Evolutionary conservation across 2,329 filamentous ascomycete genomes (phyloP).

Genomic region (Talaromyces sp.): DNA sequence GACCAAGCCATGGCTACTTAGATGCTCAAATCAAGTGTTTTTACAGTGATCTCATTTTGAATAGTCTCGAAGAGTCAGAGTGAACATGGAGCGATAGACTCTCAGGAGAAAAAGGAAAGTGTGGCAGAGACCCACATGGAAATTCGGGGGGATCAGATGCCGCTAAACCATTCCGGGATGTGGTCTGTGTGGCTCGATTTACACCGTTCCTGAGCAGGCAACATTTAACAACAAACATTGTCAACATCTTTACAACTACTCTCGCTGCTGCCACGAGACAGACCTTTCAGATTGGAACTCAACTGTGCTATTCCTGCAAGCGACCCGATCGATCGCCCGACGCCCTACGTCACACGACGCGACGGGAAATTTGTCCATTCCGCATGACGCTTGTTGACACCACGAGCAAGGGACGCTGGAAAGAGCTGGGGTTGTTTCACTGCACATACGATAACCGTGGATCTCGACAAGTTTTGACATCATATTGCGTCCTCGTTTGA

Average conservation of each 20-base stretch:
- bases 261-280: neutral
- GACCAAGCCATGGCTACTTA: too few relatives aligned
- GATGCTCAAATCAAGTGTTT: too few relatives aligned
- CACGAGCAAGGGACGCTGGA: neutral
- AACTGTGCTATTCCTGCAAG: neutral
- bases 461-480: neutral
- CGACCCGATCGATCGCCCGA: neutral
- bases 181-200: constrained; percentile 10
- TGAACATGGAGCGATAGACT: too few relatives aligned
- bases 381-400: constrained; percentile 14
- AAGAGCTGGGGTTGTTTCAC: neutral
- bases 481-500: neutral
- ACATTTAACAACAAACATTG: neutral
- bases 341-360: neutral
- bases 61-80: too few relatives aligned
- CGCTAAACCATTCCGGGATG: constrained; percentile 4
- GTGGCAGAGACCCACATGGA: constrained; percentile 6
- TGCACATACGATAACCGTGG: neutral
- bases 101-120: neutral
- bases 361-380: constrained; percentile 11
- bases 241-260: neutral
- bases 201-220: constrained; percentile 13
- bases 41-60: too few relatives aligned
- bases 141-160: neutral
- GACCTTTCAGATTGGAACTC: neutral